phyloP scores from a whole-genome alignment of 495 filamentous ascomycete genomes.

The Podospora sp. region DNA sequence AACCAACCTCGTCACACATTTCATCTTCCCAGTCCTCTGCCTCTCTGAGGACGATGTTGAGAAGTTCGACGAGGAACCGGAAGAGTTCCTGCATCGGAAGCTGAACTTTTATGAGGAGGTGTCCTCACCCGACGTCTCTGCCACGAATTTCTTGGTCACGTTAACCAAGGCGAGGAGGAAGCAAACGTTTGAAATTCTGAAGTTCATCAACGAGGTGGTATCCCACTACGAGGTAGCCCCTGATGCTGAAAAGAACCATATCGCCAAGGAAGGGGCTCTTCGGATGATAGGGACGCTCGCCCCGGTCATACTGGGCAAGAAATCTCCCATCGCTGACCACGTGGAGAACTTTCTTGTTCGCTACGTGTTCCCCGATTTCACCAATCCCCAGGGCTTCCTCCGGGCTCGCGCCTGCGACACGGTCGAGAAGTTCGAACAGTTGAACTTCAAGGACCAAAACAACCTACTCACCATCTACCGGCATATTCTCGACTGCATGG shows the following conservation, averaged over 20 bases:
- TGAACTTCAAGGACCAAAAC: constrained; percentile 92
- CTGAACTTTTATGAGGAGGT: constrained; percentile 98
- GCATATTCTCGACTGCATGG: constrained; percentile 96
- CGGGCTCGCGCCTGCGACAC: constrained; percentile 95
- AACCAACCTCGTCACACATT: constrained; percentile 85
- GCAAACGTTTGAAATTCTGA: constrained; percentile 89
- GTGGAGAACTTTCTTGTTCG: constrained; percentile 99
- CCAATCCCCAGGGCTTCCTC: constrained; percentile 88
- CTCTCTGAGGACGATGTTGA: constrained; percentile 92
- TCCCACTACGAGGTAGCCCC: constrained; percentile 81
- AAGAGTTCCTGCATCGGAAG: constrained; percentile 95
- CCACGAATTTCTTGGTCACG: constrained; percentile 93
- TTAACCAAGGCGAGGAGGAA: constrained; percentile 94
- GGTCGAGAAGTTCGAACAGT: constrained; percentile 93
- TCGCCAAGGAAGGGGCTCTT: constrained; percentile 94
- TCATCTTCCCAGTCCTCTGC: constrained; percentile 93
- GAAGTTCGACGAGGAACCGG: constrained; percentile 88
- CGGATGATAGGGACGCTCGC: constrained; percentile 97
- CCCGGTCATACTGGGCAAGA: constrained; percentile 93
- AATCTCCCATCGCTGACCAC: constrained; percentile 94
- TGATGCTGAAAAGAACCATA: constrained; percentile 83
- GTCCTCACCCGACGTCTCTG: constrained; percentile 91
- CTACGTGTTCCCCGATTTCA: constrained; percentile 97
- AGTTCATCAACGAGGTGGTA: constrained; percentile 90
- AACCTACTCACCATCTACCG: constrained; percentile 95